These are phyloP conservation scores for Eragrostis tef DNA, from an alignment of 202 grass and related monocot genomes.

Conservation along the genomic window DNA sequence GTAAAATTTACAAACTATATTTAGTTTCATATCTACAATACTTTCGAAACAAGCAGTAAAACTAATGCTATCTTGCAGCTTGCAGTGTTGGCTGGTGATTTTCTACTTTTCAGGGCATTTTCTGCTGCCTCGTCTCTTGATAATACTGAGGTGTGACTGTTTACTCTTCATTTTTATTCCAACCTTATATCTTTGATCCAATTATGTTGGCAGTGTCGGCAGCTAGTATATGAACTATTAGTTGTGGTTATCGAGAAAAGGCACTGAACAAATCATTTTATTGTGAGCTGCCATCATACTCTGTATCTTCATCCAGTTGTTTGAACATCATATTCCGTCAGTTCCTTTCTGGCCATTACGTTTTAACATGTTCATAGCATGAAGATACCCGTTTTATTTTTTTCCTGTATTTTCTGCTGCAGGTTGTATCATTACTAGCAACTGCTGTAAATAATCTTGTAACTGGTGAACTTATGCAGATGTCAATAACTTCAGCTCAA, in stretches of 20 bases:
- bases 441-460: constrained; percentile 64
- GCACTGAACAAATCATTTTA: background rate
- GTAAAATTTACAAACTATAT: constrained; percentile 27
- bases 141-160: constrained; percentile 40
- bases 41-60: constrained; percentile 7
- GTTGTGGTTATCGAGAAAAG: background rate
- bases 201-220: background rate
- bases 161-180: constrained; percentile 16
- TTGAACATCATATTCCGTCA: constrained; percentile 4
- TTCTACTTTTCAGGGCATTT: constrained; percentile 70
- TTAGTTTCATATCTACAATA: background rate
- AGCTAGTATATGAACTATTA: constrained; percentile 9
- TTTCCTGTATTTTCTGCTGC: background rate
- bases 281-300: background rate
- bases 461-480: constrained; percentile 70
- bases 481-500: constrained; percentile 54
- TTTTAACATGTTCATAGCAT: constrained; percentile 10
- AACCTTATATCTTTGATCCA: background rate
- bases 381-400: background rate
- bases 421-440: constrained; percentile 64
- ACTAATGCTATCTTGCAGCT: constrained; percentile 48
- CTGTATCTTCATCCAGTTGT: constrained; percentile 14
- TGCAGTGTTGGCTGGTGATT: constrained; percentile 70
- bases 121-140: constrained; percentile 52
- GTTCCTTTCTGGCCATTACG: background rate